Conservation (phyloP, 2,329 filamentous ascomycete species). For the Epichloe baconii region DNA sequence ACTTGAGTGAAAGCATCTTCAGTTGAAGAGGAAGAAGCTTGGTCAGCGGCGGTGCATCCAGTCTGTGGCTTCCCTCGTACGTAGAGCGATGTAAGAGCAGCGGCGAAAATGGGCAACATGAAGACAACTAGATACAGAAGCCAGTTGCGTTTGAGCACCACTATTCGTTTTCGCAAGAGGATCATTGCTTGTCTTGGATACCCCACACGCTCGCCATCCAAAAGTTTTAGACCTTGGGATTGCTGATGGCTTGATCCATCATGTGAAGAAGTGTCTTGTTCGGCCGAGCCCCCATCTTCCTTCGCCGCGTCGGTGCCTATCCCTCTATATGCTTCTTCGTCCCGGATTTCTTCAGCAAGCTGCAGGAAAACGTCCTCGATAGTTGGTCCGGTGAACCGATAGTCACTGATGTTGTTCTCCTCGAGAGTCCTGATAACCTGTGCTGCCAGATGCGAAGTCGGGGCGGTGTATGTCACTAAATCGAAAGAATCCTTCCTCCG, state of each 20-base stretch:
- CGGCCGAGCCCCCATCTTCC: constrained; percentile 12
- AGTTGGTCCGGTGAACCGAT: constrained; percentile 76
- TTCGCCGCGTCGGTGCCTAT: constrained; percentile 10
- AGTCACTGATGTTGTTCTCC: constrained; percentile 53
- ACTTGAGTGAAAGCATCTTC: constrained; percentile 26
- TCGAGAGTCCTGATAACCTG: constrained; percentile 59
- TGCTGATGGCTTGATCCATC: constrained; percentile 8
- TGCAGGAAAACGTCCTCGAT: constrained; percentile 89
- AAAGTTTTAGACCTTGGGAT: constrained; percentile 36
- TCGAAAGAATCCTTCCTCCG: constrained; percentile 51
- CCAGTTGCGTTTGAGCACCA: constrained; percentile 65
- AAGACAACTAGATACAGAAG: constrained; percentile 64
- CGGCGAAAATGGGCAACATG: constrained; percentile 64
- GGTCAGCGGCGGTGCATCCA: constrained; percentile 38
- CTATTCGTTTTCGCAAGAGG: constrained; percentile 64
- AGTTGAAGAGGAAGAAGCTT: constrained; percentile 27
- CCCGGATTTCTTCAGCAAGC: constrained; percentile 65
- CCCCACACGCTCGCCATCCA: constrained; percentile 56
- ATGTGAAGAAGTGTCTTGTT: constrained; percentile 12
- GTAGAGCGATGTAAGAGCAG: constrained; percentile 67
- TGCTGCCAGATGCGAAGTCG: constrained; percentile 57
- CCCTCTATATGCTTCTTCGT: constrained; percentile 27
- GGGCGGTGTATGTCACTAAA: constrained; percentile 58
- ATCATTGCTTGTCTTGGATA: constrained; percentile 59
- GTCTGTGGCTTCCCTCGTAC: constrained; percentile 41